Base-by-base conservation (phyloP, 345 rosid species). In the Fremontodendron californicum region DNA sequence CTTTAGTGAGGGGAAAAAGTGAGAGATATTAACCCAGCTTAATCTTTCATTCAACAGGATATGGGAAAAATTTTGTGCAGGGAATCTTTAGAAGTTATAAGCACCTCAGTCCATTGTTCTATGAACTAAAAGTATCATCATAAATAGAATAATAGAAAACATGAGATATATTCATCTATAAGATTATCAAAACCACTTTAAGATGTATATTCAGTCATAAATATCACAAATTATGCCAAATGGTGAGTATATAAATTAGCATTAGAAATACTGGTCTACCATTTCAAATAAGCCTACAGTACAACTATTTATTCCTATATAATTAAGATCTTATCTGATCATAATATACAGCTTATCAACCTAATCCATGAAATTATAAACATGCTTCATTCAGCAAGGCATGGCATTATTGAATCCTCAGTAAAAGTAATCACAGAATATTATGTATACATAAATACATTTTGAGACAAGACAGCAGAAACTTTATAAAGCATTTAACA, bases 401-500 rank as follows among this genome's bases (percentile, higher is more conserved):
- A 55, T 3, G 21, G 35, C 49, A 64, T 31, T 46, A 3, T 18
- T 25, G 13, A 45, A 27, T 45, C 35, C 18, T 27, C 13, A 16
- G 21, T 43, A 45, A 45, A 77, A 45, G 37, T 25, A 35, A 19
- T 16, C 63, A 35, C 35, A 31, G 35, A 73, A 18, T 7, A 12
- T 27, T 48, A 75, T n/a, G 4, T 18, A 69, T 68, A 11, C 61
- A 78, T 45, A 42, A 37, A 43, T 35, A 46, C 16, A 23, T 75
- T 29, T 8, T n/a, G 35, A 72, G 73, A 71, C 9, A 65, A 43
- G 19, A 35, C 9, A 63, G 15, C 40, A 48, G 3, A 60, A 27
- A 75, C 46, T 71, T 51, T 49, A 48, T 18, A 65, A 67, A 35
- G 40, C 27, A 43, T 79, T 48, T 68, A 73, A 33, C 37, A 57